Evolutionary conservation across 1,284 basidiomycete genomes (phyloP).

Genomic region (Trichosporon inkin): DNA sequence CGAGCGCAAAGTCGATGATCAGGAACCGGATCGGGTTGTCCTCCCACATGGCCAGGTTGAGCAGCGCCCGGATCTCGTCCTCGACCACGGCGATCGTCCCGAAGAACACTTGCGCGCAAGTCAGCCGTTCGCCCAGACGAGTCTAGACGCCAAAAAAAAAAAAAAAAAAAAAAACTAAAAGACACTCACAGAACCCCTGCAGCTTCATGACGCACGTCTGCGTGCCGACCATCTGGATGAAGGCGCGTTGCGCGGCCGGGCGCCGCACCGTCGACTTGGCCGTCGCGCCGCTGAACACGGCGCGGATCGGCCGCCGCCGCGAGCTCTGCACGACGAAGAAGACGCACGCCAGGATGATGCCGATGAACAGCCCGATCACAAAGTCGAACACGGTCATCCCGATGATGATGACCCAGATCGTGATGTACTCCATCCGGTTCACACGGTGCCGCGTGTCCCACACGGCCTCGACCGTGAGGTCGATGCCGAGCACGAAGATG

Average conservation of each 20-base stretch:
- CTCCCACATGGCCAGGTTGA: constrained; percentile 71
- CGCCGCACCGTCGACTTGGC: constrained; percentile 87
- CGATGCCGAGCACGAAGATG: constrained; percentile 92
- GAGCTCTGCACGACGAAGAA: constrained; percentile 97
- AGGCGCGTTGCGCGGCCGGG: constrained; percentile 79
- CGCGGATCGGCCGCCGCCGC: constrained; percentile 72
- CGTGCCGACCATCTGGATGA: constrained; percentile 82
- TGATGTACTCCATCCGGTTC: constrained; percentile 60
- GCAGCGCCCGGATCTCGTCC: constrained; percentile 60
- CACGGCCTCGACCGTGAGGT: constrained; percentile 88
- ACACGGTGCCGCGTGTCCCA: constrained; percentile 93
- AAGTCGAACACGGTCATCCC: constrained; percentile 93
- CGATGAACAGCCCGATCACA: constrained; percentile 87
- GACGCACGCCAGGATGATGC: constrained; percentile 84
- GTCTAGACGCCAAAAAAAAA: no score
- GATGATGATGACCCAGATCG: constrained; percentile 62
- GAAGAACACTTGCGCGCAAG: constrained; percentile 75
- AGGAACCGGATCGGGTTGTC: constrained; percentile 83
- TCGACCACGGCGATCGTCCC: constrained; percentile 89
- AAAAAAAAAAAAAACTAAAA: no score
- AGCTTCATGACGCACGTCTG: constrained; percentile 87
- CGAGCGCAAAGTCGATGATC: constrained; percentile 76
- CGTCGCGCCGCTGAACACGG: constrained; percentile 70
- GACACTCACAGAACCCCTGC: constrained; percentile 60
- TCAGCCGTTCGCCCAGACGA: not conserved